Evolutionary conservation across 306 rosid genomes (phyloP), one percentile per base, ranked within the genome.

Genomic region (Dalbergia cochinchinensis): DNA sequence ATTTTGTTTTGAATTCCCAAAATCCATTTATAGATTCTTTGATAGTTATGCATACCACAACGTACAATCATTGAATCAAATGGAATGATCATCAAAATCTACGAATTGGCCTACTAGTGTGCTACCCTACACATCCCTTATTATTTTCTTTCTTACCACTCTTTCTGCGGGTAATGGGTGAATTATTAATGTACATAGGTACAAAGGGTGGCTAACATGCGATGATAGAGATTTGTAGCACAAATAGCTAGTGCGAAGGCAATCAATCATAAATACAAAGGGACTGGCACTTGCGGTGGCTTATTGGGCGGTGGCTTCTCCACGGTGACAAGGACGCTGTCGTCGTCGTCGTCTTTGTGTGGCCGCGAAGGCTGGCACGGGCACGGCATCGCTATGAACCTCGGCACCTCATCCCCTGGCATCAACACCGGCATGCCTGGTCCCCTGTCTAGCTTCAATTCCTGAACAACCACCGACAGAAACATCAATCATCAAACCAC

Each of bases 311-410:
- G 87, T 16, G 87, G 89, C 81, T 88, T 87, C 75, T 76, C 89
- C n/a, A 88, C 88, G 11, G 77, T 86, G 9, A 87, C 85, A 9
- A 73, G 69, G 6, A 87, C 6, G 65, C 71, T 83, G 58, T 89
- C 92, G 41, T 4, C 92, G 41, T 4, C 41, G 41, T 37, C 41
- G 20, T 54, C 22, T 54, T 54, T 16, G 11, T 15, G 60, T 3
- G 90, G 89, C 5, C 88, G 85, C 3, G 84, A 80, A 5, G 92
- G 94, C 70, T 88, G 82, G 13, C 97, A 65, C 0, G 99, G 99
- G 78, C 98, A 95, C 3, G 99, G 98, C 92, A 90, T 80, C 33
- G 99, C 99, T 62, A 95, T 91, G 68, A 95, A 95, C 76, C 84
- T 95, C 2, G 99, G 99, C 4, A 92, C 73, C 33, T 73, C 83